phyloP scores from a whole-genome alignment of 2,329 filamentous ascomycete species.

The Hypoxylon sp. region DNA sequence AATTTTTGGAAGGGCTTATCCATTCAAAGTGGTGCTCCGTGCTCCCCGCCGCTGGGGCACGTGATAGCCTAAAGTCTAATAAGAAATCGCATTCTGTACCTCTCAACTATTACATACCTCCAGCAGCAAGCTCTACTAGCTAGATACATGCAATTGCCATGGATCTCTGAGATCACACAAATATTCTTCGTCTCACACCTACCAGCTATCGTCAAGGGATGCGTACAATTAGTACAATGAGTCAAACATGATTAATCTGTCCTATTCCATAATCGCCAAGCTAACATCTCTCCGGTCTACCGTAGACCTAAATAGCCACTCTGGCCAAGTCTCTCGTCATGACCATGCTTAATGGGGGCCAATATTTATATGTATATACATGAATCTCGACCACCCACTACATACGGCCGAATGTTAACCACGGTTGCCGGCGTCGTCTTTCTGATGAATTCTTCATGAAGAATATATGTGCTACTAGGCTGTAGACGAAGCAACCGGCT shows the following conservation, averaged over 20 bases:
- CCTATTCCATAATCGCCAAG: slow-evolving; percentile 23
- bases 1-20: slow-evolving; percentile 30
- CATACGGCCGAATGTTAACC: slow-evolving; percentile 2
- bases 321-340: slow-evolving; percentile 12
- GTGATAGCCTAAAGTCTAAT: slow-evolving; percentile 36
- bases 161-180: neutral
- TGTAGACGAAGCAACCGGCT: slow-evolving; percentile 40
- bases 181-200: neutral
- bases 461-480: slow-evolving; percentile 19
- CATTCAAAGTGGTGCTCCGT: slow-evolving; percentile 16
- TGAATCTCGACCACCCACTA: slow-evolving; percentile 12
- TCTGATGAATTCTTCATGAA: neutral
- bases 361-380: slow-evolving; percentile 31
- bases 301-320: slow-evolving; percentile 22
- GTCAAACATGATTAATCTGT: slow-evolving; percentile 11
- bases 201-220: neutral
- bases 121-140: neutral
- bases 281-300: slow-evolving; percentile 30
- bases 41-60: slow-evolving; percentile 35
- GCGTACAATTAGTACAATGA: slow-evolving; percentile 8
- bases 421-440: slow-evolving; percentile 7
- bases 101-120: neutral
- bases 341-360: slow-evolving; percentile 15
- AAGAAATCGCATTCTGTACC: slow-evolving; percentile 7
- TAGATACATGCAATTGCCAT: neutral